These are phyloP conservation scores for Epichloe scottii DNA, from an alignment of 2,329 filamentous ascomycete species.

Conservation along the genomic window DNA sequence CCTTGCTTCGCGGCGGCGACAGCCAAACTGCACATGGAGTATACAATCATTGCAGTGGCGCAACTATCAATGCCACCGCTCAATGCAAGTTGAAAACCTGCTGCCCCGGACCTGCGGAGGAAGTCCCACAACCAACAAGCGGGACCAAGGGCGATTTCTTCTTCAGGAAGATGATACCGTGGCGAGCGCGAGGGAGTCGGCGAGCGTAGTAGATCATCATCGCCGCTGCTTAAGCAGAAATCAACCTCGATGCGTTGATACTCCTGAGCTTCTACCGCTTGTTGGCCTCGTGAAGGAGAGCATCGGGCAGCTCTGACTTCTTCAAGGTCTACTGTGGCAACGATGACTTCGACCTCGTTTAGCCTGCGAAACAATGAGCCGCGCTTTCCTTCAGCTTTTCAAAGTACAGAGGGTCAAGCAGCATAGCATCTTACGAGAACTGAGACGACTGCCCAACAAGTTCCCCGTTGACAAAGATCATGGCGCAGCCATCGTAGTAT, in stretches of 20 bases:
- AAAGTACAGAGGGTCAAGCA: conserved; percentile 18
- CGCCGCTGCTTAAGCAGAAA: conserved; percentile 1
- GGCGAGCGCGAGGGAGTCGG: conserved; percentile 33
- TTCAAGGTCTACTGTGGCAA: conserved; percentile 57
- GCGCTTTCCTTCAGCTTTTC: neutral
- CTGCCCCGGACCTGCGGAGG: conserved; percentile 33
- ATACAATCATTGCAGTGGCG: conserved; percentile 26
- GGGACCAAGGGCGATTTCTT: conserved; percentile 53
- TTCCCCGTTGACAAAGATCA: conserved; percentile 52
- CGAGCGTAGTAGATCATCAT: conserved; percentile 18
- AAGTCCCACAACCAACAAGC: conserved; percentile 59
- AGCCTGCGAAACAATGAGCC: neutral
- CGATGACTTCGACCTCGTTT: conserved; percentile 45
- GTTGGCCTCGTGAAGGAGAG: conserved; percentile 5
- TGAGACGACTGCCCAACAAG: conserved; percentile 51
- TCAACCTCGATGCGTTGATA: conserved; percentile 11
- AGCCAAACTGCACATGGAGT: conserved; percentile 42
- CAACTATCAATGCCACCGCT: conserved; percentile 45
- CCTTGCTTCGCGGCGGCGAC: conserved; percentile 33
- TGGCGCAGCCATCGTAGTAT: conserved; percentile 21
- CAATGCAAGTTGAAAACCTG: conserved; percentile 45
- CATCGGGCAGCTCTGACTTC: conserved; percentile 36
- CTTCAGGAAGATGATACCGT: conserved; percentile 48
- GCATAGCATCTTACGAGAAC: conserved; percentile 37
- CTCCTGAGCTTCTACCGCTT: conserved; percentile 6